Evolutionary conservation across 2,329 filamentous ascomycete species (phyloP), one percentile per base, ranked within the genome.

Genomic region (Cryphonectria japonica): DNA sequence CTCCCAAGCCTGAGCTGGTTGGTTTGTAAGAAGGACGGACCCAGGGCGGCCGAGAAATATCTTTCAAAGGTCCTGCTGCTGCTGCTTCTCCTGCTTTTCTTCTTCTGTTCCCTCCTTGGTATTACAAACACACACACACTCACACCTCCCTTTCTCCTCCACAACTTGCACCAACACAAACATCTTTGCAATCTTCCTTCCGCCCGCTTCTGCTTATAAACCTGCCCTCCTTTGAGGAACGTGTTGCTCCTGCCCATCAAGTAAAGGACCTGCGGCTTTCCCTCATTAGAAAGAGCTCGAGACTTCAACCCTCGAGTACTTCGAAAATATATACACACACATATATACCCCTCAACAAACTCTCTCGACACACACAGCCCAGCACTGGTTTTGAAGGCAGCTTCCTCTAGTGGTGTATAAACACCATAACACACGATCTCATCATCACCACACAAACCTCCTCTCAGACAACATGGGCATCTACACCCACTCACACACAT

Each of bases 401-500:
- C 22, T 50, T n/a, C 46, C 4, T 11, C 4, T 11, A 19, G 2
- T 50, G 46, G 46, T 50, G n/a, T 50, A n/a, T n/a, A 8, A 34
- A 34, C 9, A 50, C 46, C 46, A 50, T n/a, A 22, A n/a, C 46
- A 50, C 46, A 8, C 46, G 22, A 6, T n/a, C 46, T 7, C 62
- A 52, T 69, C 57, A 54, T 50, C 43, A 63, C 34, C 66, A 67
- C 46, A 67, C 5, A 50, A 11, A n/a, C 14, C 61, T 16, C 26
- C 26, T 22, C 60, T 59, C 61, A n/a, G 29, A 52, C 62, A 46
- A 65, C 32, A 73, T 73, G 71, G 67, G 66, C 59, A 71, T 64
- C 57, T 71, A 67, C 63, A 64, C 66, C 54, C 71, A 71, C 59
- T 71, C 79, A 59, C 78, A 81, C 73, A 77, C 79, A 52, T 82